These are phyloP conservation scores for Trypanosoma theileri DNA, from an alignment of 208 protist species.

Conservation along the genomic window DNA sequence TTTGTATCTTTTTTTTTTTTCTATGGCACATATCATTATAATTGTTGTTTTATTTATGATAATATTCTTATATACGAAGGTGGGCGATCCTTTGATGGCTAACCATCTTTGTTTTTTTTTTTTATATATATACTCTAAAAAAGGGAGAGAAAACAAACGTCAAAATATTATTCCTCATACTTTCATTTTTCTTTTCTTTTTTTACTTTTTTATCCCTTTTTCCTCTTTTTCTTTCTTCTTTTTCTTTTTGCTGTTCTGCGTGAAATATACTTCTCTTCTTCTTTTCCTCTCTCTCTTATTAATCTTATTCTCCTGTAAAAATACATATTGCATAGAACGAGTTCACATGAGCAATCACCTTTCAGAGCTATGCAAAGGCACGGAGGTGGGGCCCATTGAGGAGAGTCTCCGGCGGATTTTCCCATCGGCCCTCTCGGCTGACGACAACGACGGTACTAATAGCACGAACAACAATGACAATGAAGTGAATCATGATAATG, in stretches of 20 bases:
- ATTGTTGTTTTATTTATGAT: too few relatives aligned
- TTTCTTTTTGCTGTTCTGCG: conserved; percentile 18
- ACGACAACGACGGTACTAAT: neutral
- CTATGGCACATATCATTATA: too few relatives aligned
- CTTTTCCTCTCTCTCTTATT: conserved; percentile 14
- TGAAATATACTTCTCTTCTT: conserved; percentile 5
- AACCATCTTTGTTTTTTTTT: neutral
- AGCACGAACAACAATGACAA: neutral
- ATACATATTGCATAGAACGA: neutral
- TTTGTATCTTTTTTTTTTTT: too few relatives aligned
- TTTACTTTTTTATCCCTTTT: neutral
- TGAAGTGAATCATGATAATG: neutral
- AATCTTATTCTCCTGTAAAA: neutral
- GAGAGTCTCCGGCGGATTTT: conserved; percentile 42
- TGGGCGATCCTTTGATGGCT: too few relatives aligned
- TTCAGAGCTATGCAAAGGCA: conserved; percentile 68
- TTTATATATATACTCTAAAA: neutral
- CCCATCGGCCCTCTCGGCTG: conserved; percentile 8
- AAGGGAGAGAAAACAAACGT: too few relatives aligned
- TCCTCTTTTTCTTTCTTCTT: conserved; percentile 8
- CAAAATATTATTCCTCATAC: neutral
- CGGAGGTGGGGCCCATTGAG: conserved; percentile 52
- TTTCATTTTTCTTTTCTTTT: neutral
- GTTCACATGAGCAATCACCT: conserved; percentile 40
- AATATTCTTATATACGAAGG: too few relatives aligned